Conservation (phyloP, 2,329 filamentous ascomycete species). For the Clonostachys rhizophaga region DNA sequence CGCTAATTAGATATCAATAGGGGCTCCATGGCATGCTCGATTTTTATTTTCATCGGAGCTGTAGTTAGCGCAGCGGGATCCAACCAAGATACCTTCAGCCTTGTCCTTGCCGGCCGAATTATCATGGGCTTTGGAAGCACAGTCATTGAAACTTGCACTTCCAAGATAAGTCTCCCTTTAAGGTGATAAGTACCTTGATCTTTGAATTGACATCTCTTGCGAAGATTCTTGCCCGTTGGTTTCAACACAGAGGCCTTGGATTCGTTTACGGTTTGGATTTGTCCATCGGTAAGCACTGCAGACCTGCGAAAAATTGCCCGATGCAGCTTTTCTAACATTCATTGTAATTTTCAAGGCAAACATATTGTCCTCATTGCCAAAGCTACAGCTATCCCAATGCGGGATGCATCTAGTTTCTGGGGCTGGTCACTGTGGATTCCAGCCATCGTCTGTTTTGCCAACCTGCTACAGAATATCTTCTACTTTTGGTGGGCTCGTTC, state of each 20-base stretch:
- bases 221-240: conserved; percentile 17
- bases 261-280: conserved; percentile 14
- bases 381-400: conserved; percentile 16
- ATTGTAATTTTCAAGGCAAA: conserved; percentile 4
- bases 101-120: conserved; percentile 12
- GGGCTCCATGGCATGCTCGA: conserved; percentile 13
- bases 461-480: conserved; percentile 11
- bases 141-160: conserved; percentile 15
- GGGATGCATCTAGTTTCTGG: conserved; percentile 15
- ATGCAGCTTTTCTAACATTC: not conserved
- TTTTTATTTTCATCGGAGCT: conserved; percentile 13
- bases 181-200: not conserved
- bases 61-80: conserved; percentile 12
- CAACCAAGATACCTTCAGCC: conserved; percentile 10
- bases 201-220: not conserved
- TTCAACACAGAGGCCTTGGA: conserved; percentile 13
- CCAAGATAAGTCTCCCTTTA: conserved; percentile 8
- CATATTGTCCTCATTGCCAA: conserved; percentile 14
- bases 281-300: conserved; percentile 6
- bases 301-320: not conserved
- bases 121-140: conserved; percentile 18
- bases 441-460: conserved; percentile 10
- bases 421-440: conserved; percentile 19
- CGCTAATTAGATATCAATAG: not conserved
- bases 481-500: conserved; percentile 13